Base-by-base conservation (phyloP, 73 alveolate species). In the Tetrahymena thermophila region DNA sequence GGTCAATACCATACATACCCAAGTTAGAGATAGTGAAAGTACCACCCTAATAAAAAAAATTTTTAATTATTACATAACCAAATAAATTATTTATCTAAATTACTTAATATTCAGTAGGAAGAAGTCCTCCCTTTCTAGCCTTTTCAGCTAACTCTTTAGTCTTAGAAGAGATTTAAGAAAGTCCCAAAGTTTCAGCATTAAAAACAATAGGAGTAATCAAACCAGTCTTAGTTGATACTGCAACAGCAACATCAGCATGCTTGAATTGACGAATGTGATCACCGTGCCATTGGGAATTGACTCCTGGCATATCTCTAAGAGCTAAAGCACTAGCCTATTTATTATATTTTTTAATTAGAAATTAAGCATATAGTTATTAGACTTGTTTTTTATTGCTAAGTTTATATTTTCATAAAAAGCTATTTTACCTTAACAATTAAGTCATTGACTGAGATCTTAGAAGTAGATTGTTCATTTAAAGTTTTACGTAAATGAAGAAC, bases 1-100 rank as follows among this genome's bases (percentile, higher is more conserved):
- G 84, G 28, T 97, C 94, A 57, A 97, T 96, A 5, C 99, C 99
- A 84, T 97, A 98, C 98, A 97, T 98, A 35, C 99, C 98, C 43
- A 98, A 93, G 89, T 98, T 98, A 15, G 98, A 95, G 31, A 98
- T 95, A 19, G 99, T 98, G 95, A 98, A 97, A 19, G 99, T 98
- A 37, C 98, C 99, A 8, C 99, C 99, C 35, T 85, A 84, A 25
- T 71, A 25, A 40, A 85, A 57, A 34, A 94, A 96, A 34, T 56
- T 37, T 3, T 94, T 93, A 10, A 15, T 34, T 85, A 84, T 58
- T 94, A 25, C 4, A 71, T 25, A 0, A 71, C 8, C 4, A n/a
- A 31, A 71, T 13, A 17, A n/a, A 19, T 5, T 28, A 71, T 28
- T 25, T 13, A n/a, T 19, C 31, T 23, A 71, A 71, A n/a, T 71